Evolutionary conservation across 73 alveolate species (phyloP), one percentile per base, ranked within the genome.

Genomic region (Effrenium voratum): DNA sequence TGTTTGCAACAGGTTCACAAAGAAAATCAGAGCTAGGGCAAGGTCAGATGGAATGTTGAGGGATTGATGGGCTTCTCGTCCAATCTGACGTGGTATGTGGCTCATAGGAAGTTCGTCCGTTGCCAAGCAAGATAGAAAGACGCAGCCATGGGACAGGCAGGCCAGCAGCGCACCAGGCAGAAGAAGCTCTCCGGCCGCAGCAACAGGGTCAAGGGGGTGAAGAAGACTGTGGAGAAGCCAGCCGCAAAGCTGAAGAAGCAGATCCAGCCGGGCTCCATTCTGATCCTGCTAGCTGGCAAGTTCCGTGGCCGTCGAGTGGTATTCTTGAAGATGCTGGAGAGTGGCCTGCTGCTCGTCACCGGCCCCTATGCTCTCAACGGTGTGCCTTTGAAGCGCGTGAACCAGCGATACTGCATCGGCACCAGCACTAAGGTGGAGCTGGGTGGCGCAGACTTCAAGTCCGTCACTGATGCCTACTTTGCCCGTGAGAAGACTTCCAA

Each of bases 331-430:
- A 79, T 63, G 98, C 55, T 91, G 90, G 91, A 70, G 49, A 91
- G 98, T 30, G 99, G 99, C 85, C 45, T 99, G 76, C 87, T 99
- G 49, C 76, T 98, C 68, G 99, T 98, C 57, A 98, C 99, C 1
- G 91, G 91, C 46, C 73, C 63, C 45, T 93, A 93, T 44, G 82
- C 91, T 84, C 72, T 83, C 68, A 98, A 98, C 66, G 99, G 99
- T 57, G 99, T 98, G 45, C 99, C 99, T 8, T 50, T 98, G 94
- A 94, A 76, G 98, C 76, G 99, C 41, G 99, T 99, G 70, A 93
- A 93, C 93, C 98, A 93, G 85, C 94, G 99, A 55, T 99, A 99
- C 93, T 93, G 93, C 98, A 68, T 99, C 93, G 99, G 94, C 59
- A 99, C 99, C n/a, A 46, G 90, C 49, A 77, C 99, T 83, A 98